Evolutionary conservation across 352 stramenopile genomes (phyloP).

Genomic region (Pythium phragmitis): DNA sequence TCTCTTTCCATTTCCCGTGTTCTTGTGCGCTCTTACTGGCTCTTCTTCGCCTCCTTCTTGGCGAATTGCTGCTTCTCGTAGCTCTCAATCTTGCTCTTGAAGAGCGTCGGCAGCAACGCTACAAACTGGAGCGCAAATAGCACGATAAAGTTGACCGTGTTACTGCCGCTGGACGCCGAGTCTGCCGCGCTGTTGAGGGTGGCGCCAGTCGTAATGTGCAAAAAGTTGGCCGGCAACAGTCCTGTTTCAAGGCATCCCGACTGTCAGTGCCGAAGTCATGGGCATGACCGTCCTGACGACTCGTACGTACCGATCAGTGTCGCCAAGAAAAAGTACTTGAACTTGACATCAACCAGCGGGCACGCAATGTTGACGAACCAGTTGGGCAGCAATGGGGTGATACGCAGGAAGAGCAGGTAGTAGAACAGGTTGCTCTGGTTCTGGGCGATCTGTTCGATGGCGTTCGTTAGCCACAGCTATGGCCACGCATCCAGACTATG

Average conservation of each 20-base stretch:
- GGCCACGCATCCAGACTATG: neutral
- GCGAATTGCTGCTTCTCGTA: constrained; percentile 80
- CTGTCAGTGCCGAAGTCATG: neutral
- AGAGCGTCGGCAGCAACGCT: constrained; percentile 74
- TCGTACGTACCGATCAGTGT: constrained; percentile 59
- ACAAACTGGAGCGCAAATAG: constrained; percentile 87
- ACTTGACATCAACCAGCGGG: constrained; percentile 78
- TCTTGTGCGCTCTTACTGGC: constrained; percentile 12
- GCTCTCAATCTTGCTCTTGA: constrained; percentile 86
- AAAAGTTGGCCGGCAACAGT: constrained; percentile 77
- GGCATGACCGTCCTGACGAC: no score
- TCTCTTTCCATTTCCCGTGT: neutral
- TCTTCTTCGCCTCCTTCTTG: constrained; percentile 38
- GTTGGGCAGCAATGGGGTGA: constrained; percentile 86
- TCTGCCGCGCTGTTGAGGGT: constrained; percentile 73
- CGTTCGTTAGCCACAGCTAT: neutral
- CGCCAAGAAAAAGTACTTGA: constrained; percentile 84
- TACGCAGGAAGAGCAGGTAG: constrained; percentile 88
- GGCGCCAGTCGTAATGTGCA: constrained; percentile 83
- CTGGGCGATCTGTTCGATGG: constrained; percentile 53
- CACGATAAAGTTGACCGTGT: constrained; percentile 77
- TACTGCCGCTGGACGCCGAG: constrained; percentile 47
- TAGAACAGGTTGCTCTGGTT: constrained; percentile 87
- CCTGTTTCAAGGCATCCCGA: constrained; percentile 22
- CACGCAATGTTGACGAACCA: constrained; percentile 91